A percentile compares a stretch with the other conserved stretches of the same genome.
Conservation (phyloP, 495 filamentous ascomycete genomes). For the Lasiosphaeriaceae sp. region DNA sequence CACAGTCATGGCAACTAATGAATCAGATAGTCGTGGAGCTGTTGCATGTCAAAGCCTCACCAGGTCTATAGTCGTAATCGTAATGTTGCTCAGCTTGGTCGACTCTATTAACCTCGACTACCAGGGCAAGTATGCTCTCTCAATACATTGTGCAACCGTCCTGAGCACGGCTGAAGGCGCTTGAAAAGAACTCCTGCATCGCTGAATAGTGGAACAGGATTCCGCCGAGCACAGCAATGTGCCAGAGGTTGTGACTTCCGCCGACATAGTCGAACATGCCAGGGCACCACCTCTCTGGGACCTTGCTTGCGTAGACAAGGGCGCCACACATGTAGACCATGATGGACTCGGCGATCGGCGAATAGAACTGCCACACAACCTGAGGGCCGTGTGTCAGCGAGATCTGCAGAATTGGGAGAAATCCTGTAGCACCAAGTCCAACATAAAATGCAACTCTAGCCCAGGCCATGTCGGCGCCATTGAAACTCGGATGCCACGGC, state of each 20-base stretch:
- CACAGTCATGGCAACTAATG: background rate
- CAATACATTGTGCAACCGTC: conserved; percentile 46
- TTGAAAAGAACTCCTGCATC: conserved; percentile 90
- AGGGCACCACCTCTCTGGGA: conserved; percentile 89
- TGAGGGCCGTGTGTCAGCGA: conserved; percentile 66
- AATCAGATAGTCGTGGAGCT: background rate
- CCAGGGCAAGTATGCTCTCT: background rate
- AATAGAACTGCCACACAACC: conserved; percentile 82
- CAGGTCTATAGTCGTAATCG: background rate
- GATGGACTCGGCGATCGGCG: conserved; percentile 79
- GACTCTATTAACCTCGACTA: background rate
- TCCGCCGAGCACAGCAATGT: conserved; percentile 90
- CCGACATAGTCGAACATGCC: conserved; percentile 93
- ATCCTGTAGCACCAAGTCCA: conserved; percentile 82
- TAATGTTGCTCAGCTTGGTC: background rate
- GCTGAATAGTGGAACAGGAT: conserved; percentile 94
- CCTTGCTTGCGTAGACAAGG: conserved; percentile 83
- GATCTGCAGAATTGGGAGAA: conserved; percentile 82
- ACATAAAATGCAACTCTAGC: conserved; percentile 89
- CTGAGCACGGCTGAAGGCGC: conserved; percentile 71
- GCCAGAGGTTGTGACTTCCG: conserved; percentile 96
- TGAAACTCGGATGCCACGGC: conserved; percentile 96
- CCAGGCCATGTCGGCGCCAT: conserved; percentile 88
- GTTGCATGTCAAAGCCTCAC: background rate
- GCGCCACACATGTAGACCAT: conserved; percentile 83